phyloP scores from a whole-genome alignment of 2,329 filamentous ascomycete genomes.

The Venturia asperata region DNA sequence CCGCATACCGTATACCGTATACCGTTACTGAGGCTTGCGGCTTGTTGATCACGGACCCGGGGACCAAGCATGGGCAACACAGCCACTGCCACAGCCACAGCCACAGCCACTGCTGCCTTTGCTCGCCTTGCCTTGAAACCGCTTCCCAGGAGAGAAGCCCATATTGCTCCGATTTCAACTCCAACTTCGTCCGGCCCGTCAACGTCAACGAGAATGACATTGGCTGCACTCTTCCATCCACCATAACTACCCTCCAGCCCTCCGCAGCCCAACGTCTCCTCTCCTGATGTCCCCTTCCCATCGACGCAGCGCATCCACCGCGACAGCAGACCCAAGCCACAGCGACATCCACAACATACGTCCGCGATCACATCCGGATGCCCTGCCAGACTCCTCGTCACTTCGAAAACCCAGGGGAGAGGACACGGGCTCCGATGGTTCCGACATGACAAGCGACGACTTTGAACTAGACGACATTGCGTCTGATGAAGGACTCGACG shows the following conservation, averaged over 20 bases:
- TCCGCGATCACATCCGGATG: constrained; percentile 5
- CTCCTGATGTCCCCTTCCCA: constrained; percentile 2
- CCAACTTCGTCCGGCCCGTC: neutral
- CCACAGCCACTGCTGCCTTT: too few species aligned
- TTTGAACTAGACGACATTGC: constrained; percentile 52
- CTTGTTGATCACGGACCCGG: neutral
- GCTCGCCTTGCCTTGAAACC: neutral
- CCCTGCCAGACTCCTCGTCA: neutral
- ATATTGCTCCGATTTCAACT: neutral
- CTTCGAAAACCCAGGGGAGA: constrained; percentile 29
- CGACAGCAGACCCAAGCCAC: constrained; percentile 12
- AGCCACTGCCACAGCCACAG: too few species aligned
- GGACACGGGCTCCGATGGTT: constrained; percentile 27
- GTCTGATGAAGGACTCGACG: constrained; percentile 64
- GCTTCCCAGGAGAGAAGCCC: neutral
- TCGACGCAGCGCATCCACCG: constrained; percentile 16
- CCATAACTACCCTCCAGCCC: neutral
- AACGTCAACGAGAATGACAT: constrained; percentile 5
- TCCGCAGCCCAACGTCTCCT: neutral
- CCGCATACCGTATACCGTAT: too few species aligned
- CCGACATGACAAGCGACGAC: constrained; percentile 39
- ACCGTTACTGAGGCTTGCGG: too few species aligned
- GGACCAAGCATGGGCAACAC: neutral
- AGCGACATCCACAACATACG: neutral
- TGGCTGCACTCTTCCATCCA: neutral